Evolutionary conservation across 2,329 filamentous ascomycete species (phyloP), one percentile per base, ranked within the genome.

Genomic region (Xylaria hypoxylon): DNA sequence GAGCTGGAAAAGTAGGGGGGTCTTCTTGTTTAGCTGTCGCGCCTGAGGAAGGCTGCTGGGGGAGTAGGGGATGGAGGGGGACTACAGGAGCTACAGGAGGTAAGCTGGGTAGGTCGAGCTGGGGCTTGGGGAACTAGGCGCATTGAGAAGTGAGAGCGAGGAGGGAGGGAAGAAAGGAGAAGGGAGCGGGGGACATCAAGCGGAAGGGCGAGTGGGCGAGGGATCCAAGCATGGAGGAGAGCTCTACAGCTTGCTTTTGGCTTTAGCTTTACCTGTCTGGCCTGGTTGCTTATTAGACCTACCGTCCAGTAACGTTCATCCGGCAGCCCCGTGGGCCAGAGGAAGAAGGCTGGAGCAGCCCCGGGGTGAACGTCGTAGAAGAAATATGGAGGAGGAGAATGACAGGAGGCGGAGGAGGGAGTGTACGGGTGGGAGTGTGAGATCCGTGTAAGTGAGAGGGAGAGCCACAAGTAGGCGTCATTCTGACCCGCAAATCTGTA

Each of bases 11-110:
- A 53, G 58, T 64, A 70, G 70, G 67, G 69, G 72, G 69, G 72
- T 64, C 67, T n/a, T n/a, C 61, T 65, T 61, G 70, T 68, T 62
- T 73, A 71, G 73, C 68, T 71, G 74, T 71, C 71, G 72, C 70
- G 72, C 69, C 70, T 69, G 64, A 64, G 70, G 71, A 73, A 74
- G 72, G 72, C 69, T 72, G 70, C 64, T 71, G 64, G 68, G 51
- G 50, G 68, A 45, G 61, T 62, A 65, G 61, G 61, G 62, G 67
- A 45, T 13, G 40, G 55, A 55, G 44, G 55, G 61, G 51, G 56
- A 53, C 22, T 28, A 61, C 45, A 51, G 47, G 19, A 59, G 60
- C 22, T 28, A 61, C 45, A 51, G 47, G 19, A 59, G 60, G 67
- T 64, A 67, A 65, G 62, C 63, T 66, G 31, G 65, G 62, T 48